Evolutionary conservation across 805 yeast genomes (phyloP).

Genomic region (Lipomyces yamadae): DNA sequence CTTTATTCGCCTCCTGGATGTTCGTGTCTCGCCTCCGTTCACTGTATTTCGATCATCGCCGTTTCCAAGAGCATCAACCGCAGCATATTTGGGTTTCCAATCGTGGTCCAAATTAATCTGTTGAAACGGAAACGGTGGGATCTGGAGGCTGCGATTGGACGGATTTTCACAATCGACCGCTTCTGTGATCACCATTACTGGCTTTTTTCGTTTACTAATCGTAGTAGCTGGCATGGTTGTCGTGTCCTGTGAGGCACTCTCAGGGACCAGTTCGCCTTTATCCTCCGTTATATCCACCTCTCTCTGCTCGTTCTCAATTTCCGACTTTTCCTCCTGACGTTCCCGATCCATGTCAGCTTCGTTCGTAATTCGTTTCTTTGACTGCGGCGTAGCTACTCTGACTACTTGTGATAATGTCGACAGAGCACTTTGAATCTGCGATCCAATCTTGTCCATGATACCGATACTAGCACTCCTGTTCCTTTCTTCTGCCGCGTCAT

Average conservation of each 20-base stretch:
- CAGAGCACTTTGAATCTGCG: conserved; percentile 11
- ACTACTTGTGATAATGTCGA: conserved; percentile 12
- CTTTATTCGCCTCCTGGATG: not conserved
- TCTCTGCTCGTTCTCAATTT: not conserved
- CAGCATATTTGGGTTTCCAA: conserved; percentile 10
- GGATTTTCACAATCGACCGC: conserved; percentile 28
- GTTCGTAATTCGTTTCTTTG: not conserved
- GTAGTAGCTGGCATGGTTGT: not conserved
- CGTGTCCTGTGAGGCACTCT: not conserved
- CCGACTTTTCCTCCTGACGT: too few species aligned
- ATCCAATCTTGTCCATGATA: conserved; percentile 15
- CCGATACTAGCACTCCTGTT: not conserved
- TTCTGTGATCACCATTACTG: conserved; percentile 18
- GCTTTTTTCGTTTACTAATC: not conserved
- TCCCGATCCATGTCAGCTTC: conserved; percentile 3
- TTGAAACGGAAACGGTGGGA: conserved; percentile 35
- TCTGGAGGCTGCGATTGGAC: conserved; percentile 3
- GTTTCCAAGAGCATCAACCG: not conserved
- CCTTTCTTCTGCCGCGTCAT: not conserved
- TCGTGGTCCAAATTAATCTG: conserved; percentile 24
- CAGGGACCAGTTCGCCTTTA: not conserved
- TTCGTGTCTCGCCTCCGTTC: not conserved
- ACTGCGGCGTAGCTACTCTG: not conserved
- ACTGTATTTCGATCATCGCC: not conserved
- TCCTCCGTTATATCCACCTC: not conserved